phyloP scores from a whole-genome alignment of 202 grass and related monocot genomes.

The Digitaria exilis region DNA sequence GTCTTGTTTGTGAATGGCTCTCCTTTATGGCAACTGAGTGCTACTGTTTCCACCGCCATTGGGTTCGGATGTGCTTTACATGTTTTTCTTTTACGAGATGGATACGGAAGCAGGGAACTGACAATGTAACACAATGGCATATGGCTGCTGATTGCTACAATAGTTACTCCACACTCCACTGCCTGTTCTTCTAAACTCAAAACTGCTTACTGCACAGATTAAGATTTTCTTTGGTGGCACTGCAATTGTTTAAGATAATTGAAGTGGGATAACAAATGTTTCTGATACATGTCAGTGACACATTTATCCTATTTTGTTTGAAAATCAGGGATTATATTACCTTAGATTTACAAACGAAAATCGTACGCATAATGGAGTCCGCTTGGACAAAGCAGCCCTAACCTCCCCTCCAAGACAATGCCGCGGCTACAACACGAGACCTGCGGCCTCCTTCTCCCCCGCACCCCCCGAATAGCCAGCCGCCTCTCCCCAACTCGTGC shows the following conservation, averaged over 20 bases:
- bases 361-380: not conserved
- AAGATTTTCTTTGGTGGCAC: not conserved
- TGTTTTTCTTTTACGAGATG: not conserved
- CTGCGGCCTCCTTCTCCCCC: not conserved
- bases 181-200: not conserved
- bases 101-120: too few relatives aligned
- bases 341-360: not conserved
- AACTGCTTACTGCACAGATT: too few relatives aligned
- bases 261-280: not conserved
- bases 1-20: constrained; percentile 7
- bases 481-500: not conserved
- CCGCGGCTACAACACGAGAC: not conserved
- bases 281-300: not conserved
- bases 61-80: not conserved
- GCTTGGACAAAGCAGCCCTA: constrained; percentile 8
- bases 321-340: not conserved
- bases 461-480: not conserved
- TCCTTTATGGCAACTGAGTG: not conserved
- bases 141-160: not conserved
- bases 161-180: not conserved
- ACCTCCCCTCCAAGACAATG: constrained; percentile 35
- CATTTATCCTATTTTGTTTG: not conserved
- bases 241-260: not conserved
- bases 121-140: not conserved
- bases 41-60: too few relatives aligned